Evolutionary conservation across 176 grass and related monocot genomes (phyloP), one percentile per base, ranked within the genome.

Genomic region (Tillandsia fasciculata): DNA sequence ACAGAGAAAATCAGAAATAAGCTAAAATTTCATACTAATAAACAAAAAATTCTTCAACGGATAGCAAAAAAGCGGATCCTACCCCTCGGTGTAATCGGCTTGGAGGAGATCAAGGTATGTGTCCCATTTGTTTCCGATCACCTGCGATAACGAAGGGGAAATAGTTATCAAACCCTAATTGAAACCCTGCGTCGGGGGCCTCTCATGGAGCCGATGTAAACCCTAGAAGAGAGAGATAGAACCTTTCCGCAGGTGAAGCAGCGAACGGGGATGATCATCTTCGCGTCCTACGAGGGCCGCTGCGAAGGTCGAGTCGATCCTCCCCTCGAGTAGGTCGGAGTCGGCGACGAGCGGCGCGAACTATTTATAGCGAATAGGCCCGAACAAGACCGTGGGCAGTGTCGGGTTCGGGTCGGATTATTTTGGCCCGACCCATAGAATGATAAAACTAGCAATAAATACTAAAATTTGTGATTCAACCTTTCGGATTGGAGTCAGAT

Each of bases 101-200:
- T 99, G 94, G 13, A 99, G 80, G 50, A 99, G 84, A 68, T 93
- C 89, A 0, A 99, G 84, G 66, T 99, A 99, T 2, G 77, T 78
- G 53, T 99, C 94, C 94, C 89, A 90, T 51, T 93, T 99, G 82
- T 99, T 93, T 42, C 94, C 94, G 68, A 99, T 93, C 77, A 99
- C 94, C 94, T 99, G 76, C 3, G 12, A 64, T 17, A 28, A 22
- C 1, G 10, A 0, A 53, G 22, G 11, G 9, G 0, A 15, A 26
- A 42, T 10, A 68, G 0, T 3, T 23, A 22, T 56, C 22, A 68
- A 76, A 57, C 74, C 59, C 3, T 48, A 27, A 26, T 50, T 9
- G 59, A 22, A 7, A 72, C 9, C n/a, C 24, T 51, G n/a, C 4
- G 65, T 66, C 54, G 57, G 2, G 10, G 4, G 27, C 56, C n/a